A percentile compares a stretch with the other conserved stretches of the same genome.
Conservation (phyloP, 441 rosid species). For the Croton laevigatus region DNA sequence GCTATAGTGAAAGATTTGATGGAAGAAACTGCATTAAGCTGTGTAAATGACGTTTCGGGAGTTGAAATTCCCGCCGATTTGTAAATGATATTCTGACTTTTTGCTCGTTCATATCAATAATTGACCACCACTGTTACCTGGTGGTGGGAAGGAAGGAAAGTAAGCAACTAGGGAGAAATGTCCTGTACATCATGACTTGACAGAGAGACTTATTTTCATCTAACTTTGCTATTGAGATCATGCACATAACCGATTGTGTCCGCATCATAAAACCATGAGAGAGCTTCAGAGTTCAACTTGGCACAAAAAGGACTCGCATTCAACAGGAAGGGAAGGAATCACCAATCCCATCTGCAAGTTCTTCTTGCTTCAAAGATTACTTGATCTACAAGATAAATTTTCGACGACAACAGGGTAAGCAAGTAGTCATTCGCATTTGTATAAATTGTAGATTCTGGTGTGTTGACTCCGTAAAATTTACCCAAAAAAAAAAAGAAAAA, state of each 20-base stretch:
- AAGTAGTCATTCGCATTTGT: background rate
- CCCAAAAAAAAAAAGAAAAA: no score
- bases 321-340: background rate
- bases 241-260: constrained; percentile 26
- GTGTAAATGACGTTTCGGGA: constrained; percentile 22
- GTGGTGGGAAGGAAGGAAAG: constrained; percentile 23
- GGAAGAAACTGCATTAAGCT: constrained; percentile 47
- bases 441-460: constrained; percentile 24
- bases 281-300: constrained; percentile 17
- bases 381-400: constrained; percentile 11
- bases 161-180: constrained; percentile 12
- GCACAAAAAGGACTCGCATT: constrained; percentile 6
- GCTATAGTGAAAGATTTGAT: constrained; percentile 62
- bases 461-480: constrained; percentile 15
- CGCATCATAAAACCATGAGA: constrained; percentile 13
- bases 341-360: constrained; percentile 5
- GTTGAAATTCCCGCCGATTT: constrained; percentile 18
- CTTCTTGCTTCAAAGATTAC: constrained; percentile 10
- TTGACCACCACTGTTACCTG: constrained; percentile 10
- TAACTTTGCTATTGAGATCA: constrained; percentile 24
- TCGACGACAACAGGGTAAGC: background rate
- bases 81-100: constrained; percentile 17
- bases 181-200: constrained; percentile 13
- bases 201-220: background rate
- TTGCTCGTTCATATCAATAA: constrained; percentile 24